Conservation (phyloP, 345 rosid genomes). For the Hypericum perforatum region DNA sequence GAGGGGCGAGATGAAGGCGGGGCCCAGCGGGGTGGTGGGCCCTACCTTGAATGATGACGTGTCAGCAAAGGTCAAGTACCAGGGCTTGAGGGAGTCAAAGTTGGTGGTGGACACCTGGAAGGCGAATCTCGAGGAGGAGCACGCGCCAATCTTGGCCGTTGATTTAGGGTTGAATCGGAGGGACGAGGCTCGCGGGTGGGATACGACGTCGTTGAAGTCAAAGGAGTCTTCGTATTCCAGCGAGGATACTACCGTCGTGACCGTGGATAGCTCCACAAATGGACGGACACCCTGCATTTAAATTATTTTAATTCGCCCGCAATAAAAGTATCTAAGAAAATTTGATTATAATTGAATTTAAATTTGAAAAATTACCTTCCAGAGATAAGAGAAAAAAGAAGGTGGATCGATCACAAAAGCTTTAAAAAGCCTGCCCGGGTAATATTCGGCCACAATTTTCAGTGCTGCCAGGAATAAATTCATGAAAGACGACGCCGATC, state of each 20-base stretch:
- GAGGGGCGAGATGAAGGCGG: slow-evolving; percentile 53
- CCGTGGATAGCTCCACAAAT: slow-evolving; percentile 71
- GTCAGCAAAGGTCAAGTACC: slow-evolving; percentile 72
- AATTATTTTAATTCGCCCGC: too few species aligned
- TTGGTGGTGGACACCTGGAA: slow-evolving; percentile 80
- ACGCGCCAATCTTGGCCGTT: slow-evolving; percentile 60
- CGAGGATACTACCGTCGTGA: slow-evolving; percentile 55
- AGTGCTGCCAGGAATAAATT: slow-evolving; percentile 61
- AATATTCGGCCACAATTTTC: slow-evolving; percentile 66
- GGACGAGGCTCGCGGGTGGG: slow-evolving; percentile 59
- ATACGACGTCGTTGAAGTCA: slow-evolving; percentile 49
- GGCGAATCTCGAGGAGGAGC: slow-evolving; percentile 83
- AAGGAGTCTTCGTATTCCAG: slow-evolving; percentile 60
- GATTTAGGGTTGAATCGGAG: slow-evolving; percentile 64
- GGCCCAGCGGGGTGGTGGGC: slow-evolving; percentile 33
- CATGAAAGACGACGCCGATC: slow-evolving; percentile 88
- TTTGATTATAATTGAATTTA: neutral
- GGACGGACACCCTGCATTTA: slow-evolving; percentile 71
- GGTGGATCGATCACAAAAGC: slow-evolving; percentile 95
- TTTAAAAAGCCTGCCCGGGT: slow-evolving; percentile 72
- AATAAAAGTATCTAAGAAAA: neutral
- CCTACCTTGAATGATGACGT: slow-evolving; percentile 41
- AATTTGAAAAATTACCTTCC: slow-evolving; percentile 52
- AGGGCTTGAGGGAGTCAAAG: slow-evolving; percentile 82
- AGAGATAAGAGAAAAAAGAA: slow-evolving; percentile 70